A percentile compares a stretch with the other conserved stretches of the same genome.
Evolutionary conservation across 2,329 filamentous ascomycete genomes (phyloP).

Genomic region (Venturia carpophila): DNA sequence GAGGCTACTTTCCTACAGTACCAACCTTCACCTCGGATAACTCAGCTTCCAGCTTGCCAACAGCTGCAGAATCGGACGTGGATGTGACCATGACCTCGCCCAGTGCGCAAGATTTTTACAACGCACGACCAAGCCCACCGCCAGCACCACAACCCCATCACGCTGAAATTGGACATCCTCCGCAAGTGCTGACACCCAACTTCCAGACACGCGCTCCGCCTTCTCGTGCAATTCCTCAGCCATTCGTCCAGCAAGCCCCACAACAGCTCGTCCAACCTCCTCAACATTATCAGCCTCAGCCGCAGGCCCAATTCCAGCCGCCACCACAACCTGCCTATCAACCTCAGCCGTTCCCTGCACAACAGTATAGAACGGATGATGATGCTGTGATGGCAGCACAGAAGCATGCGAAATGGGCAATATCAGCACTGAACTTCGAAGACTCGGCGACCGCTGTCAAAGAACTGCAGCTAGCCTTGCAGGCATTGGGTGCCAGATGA

Average conservation of each 20-base stretch:
- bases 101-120: constrained; percentile 22
- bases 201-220: constrained; percentile 29
- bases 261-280: neutral
- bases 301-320: constrained; percentile 24
- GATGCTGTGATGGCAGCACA: constrained; percentile 68
- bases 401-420: constrained; percentile 95
- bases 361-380: constrained; percentile 50
- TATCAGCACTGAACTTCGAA: constrained; percentile 93
- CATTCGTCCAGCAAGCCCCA: neutral
- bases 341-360: constrained; percentile 19
- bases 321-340: constrained; percentile 24
- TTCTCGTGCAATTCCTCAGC: constrained; percentile 26
- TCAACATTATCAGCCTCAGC: constrained; percentile 21
- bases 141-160: constrained; percentile 18
- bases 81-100: constrained; percentile 16
- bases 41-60: constrained; percentile 30
- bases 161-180: constrained; percentile 11
- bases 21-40: constrained; percentile 38
- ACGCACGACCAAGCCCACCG: constrained; percentile 11
- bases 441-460: constrained; percentile 84
- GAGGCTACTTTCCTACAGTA: constrained; percentile 53
- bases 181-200: constrained; percentile 17
- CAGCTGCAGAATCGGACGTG: constrained; percentile 23
- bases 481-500: constrained; percentile 56
- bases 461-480: constrained; percentile 70